Percentiles rank a stretch among this genome's conserved stretches.
phyloP scores from a whole-genome alignment of 1,139 yeast species.

The Debaryomyces sp. region DNA sequence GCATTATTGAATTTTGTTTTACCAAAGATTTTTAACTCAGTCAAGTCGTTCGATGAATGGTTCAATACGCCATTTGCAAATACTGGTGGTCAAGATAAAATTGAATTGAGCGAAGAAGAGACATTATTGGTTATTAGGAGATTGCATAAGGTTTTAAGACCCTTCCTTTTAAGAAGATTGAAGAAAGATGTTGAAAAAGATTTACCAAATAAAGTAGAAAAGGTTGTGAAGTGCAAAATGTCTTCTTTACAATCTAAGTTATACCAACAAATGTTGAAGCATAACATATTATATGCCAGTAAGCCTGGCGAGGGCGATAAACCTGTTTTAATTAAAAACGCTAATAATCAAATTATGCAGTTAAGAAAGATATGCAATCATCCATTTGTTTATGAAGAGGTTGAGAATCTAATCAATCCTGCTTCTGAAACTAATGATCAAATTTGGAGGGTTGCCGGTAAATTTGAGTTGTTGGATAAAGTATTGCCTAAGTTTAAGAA shows the following conservation, averaged over 20 bases:
- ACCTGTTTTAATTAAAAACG: slow-evolving; percentile 72
- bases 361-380: slow-evolving; percentile 95
- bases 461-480: slow-evolving; percentile 75
- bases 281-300: slow-evolving; percentile 66
- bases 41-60: slow-evolving; percentile 87
- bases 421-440: slow-evolving; percentile 64
- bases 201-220: slow-evolving; percentile 93
- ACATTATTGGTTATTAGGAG: slow-evolving; percentile 90
- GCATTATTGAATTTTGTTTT: slow-evolving; percentile 76
- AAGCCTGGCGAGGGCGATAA: slow-evolving; percentile 47
- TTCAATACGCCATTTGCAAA: slow-evolving; percentile 84
- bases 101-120: slow-evolving; percentile 88
- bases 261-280: slow-evolving; percentile 76
- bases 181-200: slow-evolving; percentile 98
- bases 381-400: slow-evolving; percentile 96
- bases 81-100: slow-evolving; percentile 79
- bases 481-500: slow-evolving; percentile 74
- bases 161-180: slow-evolving; percentile 89
- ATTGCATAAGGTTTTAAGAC: slow-evolving; percentile 93
- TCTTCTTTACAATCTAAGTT: slow-evolving; percentile 81
- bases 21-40: slow-evolving; percentile 82
- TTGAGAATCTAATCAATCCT: slow-evolving; percentile 86
- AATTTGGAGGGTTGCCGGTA: slow-evolving; percentile 79
- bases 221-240: slow-evolving; percentile 92
- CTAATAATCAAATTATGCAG: slow-evolving; percentile 94